Evolutionary conservation across 1,284 basidiomycete genomes (phyloP).

Genomic region (Thelephora terrestris): DNA sequence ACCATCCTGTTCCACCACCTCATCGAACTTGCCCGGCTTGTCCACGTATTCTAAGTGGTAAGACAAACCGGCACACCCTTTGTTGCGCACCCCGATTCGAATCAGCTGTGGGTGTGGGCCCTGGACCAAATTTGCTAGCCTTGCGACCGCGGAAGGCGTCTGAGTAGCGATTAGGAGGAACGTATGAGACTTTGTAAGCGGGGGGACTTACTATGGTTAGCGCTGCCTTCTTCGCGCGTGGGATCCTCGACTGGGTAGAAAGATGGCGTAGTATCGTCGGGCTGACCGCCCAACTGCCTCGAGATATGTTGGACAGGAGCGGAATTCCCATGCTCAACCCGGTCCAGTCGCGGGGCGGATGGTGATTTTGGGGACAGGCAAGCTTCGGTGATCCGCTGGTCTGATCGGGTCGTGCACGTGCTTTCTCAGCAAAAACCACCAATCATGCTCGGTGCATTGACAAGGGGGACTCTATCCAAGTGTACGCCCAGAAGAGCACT

Average conservation of each 20-base stretch:
- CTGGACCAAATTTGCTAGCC: constrained; percentile 60
- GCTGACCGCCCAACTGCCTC: not conserved
- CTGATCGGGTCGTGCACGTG: too few species aligned
- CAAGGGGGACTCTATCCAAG: too few species aligned
- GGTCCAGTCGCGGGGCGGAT: too few species aligned
- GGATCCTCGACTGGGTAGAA: too few species aligned
- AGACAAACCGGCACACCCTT: constrained; percentile 97
- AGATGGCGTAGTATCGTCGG: not conserved
- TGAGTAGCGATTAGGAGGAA: constrained; percentile 22
- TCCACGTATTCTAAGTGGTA: constrained; percentile 98
- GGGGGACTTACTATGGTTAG: constrained; percentile 61
- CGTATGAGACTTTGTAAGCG: not conserved
- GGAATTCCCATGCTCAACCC: too few species aligned
- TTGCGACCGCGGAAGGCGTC: constrained; percentile 76
- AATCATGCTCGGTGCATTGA: too few species aligned
- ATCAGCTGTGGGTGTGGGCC: constrained; percentile 87
- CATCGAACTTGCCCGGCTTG: constrained; percentile 87
- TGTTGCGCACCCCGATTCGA: constrained; percentile 92
- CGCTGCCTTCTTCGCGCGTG: constrained; percentile 69
- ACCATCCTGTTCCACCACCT: constrained; percentile 93
- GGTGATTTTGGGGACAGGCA: too few species aligned
- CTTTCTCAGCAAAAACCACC: too few species aligned
- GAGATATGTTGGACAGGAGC: too few species aligned
- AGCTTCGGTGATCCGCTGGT: too few species aligned
- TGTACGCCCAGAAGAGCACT: too few species aligned